Base-by-base conservation (phyloP, 139 green algal genomes). In the Limnomonas spitsbergensis region DNA sequence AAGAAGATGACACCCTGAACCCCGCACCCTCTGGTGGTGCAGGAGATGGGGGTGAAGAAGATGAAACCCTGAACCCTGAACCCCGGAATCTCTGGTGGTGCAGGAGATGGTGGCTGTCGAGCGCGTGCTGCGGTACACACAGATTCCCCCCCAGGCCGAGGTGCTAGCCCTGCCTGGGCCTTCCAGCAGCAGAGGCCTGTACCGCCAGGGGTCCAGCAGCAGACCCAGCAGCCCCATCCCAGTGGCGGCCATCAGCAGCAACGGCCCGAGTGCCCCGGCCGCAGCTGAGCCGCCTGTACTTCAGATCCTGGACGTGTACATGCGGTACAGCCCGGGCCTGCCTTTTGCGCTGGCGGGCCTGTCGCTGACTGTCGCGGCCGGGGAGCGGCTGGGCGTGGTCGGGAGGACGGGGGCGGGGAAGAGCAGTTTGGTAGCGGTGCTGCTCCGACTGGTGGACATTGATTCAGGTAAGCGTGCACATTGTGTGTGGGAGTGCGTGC, bases 81-180 rank as follows among this genome's bases (percentile, higher is more conserved):
- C 47, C 14, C 47, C 47, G 14, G 14, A 24, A 14, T 24, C 14
- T 61, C 14, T 24, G 14, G 14, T 37, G n/a, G 6, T 20, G 29
- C 66, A 92, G 70, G 76, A 97, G 80, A 92, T 96, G 89, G 90
- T 96, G 76, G 75, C 91, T 14, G 88, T 96, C n/a, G 93, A 97
- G 79, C 80, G 93, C 0, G 42, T 96, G 3, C 3, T 32, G 53
- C 72, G 83, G 40, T 73, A 83, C 40, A 37, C 39, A 0, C 34
- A 75, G 6, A 7, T 35, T 9, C 4, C 42, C 1, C 37, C 35
- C 40, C 56, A 81, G 38, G 37, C 69, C 37, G 37, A 82, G 29
- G 1, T 47, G 42, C 67, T 36, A 32, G 6, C 9, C 61, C 26
- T 37, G 61, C 61, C 26, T 34, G 61, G 20, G 20, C 14, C 14